Conservation (phyloP, 495 filamentous ascomycete genomes). For the Polyplosphaeria fusca region DNA sequence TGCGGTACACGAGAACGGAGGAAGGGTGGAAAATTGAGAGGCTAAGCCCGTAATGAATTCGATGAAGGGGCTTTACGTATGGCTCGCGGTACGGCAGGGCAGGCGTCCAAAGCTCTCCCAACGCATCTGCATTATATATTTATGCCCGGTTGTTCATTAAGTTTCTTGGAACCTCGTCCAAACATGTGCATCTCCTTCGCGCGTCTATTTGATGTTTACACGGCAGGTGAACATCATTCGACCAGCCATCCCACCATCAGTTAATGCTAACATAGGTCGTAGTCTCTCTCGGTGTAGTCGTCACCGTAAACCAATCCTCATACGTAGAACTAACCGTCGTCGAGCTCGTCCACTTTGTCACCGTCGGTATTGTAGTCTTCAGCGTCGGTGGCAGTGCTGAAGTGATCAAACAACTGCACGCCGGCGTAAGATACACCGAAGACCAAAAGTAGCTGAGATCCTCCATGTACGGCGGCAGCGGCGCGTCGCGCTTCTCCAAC, state of each 20-base stretch:
- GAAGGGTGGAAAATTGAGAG: constrained; percentile 41
- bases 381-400: constrained; percentile 13
- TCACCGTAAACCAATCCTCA: constrained; percentile 29
- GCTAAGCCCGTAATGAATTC: constrained; percentile 33
- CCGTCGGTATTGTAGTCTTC: constrained; percentile 2
- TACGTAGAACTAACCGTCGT: constrained; percentile 22
- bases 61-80: too few species aligned
- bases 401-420: constrained; percentile 20
- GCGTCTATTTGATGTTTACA: too few species aligned
- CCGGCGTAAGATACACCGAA: constrained; percentile 12
- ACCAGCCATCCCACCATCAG: too few species aligned
- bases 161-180: too few species aligned
- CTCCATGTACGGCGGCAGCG: constrained; percentile 6
- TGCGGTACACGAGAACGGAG: constrained; percentile 67
- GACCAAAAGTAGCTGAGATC: constrained; percentile 18
- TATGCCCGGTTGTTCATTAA: too few species aligned
- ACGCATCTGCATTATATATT: too few species aligned
- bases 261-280: constrained; percentile 10
- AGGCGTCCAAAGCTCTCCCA: too few species aligned
- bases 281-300: constrained; percentile 16
- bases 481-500: constrained; percentile 10
- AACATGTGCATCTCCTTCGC: too few species aligned
- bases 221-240: too few species aligned
- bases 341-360: constrained; percentile 9
- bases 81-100: too few species aligned